phyloP scores from a whole-genome alignment of 441 rosid species.

The Pelargonium fulgidum region DNA sequence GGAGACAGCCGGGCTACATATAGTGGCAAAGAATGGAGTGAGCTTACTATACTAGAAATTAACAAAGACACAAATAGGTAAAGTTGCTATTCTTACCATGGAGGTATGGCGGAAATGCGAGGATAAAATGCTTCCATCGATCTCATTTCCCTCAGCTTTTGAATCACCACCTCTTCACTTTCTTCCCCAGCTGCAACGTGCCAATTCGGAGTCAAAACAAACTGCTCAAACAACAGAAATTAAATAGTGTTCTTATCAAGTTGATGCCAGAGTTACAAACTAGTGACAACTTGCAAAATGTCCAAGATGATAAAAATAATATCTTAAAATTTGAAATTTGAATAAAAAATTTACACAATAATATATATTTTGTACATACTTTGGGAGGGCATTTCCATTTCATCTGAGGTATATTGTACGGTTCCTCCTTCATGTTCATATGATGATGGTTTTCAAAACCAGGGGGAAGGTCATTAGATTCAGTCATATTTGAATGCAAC shows the following conservation, averaged over 20 bases:
- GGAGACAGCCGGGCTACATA: constrained; percentile 49
- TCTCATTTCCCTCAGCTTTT: constrained; percentile 45
- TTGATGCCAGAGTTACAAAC: neutral
- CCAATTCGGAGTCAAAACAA: constrained; percentile 35
- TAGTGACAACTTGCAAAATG: neutral
- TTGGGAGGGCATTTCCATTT: constrained; percentile 53
- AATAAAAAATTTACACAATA: neutral
- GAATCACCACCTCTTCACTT: constrained; percentile 41
- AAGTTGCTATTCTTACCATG: constrained; percentile 23
- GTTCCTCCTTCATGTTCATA: constrained; percentile 13
- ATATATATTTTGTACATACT: constrained; percentile 27
- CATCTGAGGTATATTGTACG: constrained; percentile 25
- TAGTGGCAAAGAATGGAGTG: constrained; percentile 21
- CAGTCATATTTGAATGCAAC: constrained; percentile 14
- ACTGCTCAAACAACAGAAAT: constrained; percentile 29
- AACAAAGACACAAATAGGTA: neutral
- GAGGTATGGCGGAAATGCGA: constrained; percentile 44
- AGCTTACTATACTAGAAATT: neutral
- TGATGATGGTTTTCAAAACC: constrained; percentile 34
- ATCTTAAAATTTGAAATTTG: neutral
- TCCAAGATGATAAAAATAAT: neutral
- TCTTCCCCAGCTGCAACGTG: constrained; percentile 52
- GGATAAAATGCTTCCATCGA: constrained; percentile 64
- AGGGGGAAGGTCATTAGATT: constrained; percentile 29
- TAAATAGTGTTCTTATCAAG: neutral